Evolutionary conservation across 2,329 filamentous ascomycete genomes (phyloP).

Genomic region (Ilyonectria sp.): DNA sequence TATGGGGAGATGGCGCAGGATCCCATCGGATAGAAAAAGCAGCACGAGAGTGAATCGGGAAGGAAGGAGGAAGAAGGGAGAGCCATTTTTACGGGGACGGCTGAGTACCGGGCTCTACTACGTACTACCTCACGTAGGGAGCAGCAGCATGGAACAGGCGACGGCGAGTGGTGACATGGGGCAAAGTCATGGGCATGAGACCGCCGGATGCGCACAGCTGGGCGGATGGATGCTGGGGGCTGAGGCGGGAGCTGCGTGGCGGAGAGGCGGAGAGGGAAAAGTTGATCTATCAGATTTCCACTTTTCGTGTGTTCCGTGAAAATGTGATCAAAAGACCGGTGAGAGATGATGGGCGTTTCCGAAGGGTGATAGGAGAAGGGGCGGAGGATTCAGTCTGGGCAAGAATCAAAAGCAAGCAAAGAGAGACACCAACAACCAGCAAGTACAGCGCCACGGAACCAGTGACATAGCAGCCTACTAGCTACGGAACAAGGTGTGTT

Average conservation of each 20-base stretch:
- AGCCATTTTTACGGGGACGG: neutral
- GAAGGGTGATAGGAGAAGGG: neutral
- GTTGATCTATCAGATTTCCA: neutral
- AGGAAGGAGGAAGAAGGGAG: neutral
- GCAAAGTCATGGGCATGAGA: neutral
- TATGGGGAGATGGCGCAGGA: neutral
- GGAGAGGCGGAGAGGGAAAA: constrained; percentile 1
- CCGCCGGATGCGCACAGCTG: neutral
- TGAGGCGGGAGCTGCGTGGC: constrained; percentile 16
- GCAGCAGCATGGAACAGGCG: too few relatives aligned
- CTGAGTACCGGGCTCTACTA: neutral
- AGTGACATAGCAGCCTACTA: neutral
- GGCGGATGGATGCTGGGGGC: constrained; percentile 5
- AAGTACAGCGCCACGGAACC: too few relatives aligned
- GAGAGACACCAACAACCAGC: neutral
- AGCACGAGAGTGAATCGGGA: neutral
- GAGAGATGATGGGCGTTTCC: neutral
- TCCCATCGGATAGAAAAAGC: neutral
- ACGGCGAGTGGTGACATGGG: neutral
- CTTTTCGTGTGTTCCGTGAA: neutral
- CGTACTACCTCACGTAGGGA: neutral
- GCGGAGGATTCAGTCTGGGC: neutral
- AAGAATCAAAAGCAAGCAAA: neutral
- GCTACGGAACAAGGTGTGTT: neutral
- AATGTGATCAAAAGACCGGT: neutral